Base-by-base conservation (phyloP, 805 yeast species). In the Kodamaea leandrae region DNA sequence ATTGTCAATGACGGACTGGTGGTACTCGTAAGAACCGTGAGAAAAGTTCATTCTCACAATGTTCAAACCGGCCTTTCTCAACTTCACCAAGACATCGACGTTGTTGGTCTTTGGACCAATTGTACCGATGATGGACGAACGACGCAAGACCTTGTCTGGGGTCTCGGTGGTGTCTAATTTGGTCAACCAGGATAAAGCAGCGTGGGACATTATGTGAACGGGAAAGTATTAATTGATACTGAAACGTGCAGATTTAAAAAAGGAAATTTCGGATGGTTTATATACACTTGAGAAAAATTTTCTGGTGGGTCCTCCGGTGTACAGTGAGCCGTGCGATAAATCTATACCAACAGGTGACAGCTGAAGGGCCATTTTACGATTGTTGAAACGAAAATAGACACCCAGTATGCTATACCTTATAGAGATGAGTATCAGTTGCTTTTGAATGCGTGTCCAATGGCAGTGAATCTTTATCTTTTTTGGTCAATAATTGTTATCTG, bases 31-130 rank as follows among this genome's bases (percentile, higher is more conserved):
- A 39, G 96, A 80, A 60, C 99, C 99, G 76, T 93, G 99, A 53
- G 96, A 87, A 76, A 93, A 93, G 83, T 93, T 93, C 97, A 93
- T 89, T 68, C 99, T 86, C 42, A 88, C 98, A 64, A 93, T 87
- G 81, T 91, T 93, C 57, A 93, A 78, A 64, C 99, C 99, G 49
- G 97, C 96, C 72, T 88, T 86, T 78, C 99, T 85, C 63, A 93
- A 79, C 65, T 80, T 78, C 58, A 82, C 87, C 61, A 93, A 72
- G 54, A 78, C 76, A 63, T 90, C 96, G 53, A 83, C 90, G 57
- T 74, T 68, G 81, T 93, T 93, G 71, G 98, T 87, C 76, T 88
- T 89, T 62, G 99, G 99, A 59, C 99, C 99, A 70, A 93, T 93
- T 56, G 99, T 93, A 67, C 98, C 97, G 62, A 93, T 90, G 72